Conservation (phyloP, 805 yeast species). For the Ogataea ramenticola region DNA sequence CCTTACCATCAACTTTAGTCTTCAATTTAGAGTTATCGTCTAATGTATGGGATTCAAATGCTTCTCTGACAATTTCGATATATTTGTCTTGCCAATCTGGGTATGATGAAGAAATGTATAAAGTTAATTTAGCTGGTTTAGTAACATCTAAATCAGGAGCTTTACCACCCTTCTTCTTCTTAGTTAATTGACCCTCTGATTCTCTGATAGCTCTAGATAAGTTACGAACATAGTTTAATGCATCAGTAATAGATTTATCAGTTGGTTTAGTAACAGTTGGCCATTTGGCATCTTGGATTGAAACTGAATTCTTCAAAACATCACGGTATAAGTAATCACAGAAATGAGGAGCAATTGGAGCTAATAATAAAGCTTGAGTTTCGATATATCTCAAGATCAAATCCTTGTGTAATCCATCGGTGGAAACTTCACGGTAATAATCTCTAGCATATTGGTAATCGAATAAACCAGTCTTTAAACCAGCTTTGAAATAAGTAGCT, state of each 20-base stretch:
- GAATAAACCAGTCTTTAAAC: constrained; percentile 83
- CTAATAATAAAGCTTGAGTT: constrained; percentile 72
- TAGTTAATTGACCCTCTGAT: constrained; percentile 80
- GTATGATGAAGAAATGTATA: constrained; percentile 73
- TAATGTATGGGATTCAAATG: constrained; percentile 57
- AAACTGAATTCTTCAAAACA: constrained; percentile 53
- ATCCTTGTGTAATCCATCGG: constrained; percentile 69
- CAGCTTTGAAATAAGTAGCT: constrained; percentile 75
- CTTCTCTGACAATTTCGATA: constrained; percentile 63
- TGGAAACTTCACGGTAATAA: constrained; percentile 79
- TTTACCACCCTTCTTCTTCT: constrained; percentile 80
- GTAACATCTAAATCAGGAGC: constrained; percentile 66
- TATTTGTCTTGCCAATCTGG: constrained; percentile 61
- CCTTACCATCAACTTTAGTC: constrained; percentile 64
- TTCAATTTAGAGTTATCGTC: constrained; percentile 59
- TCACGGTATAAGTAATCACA: constrained; percentile 87
- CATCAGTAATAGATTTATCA: constrained; percentile 51
- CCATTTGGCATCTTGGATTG: constrained; percentile 70
- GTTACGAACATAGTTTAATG: constrained; percentile 73
- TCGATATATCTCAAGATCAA: constrained; percentile 78
- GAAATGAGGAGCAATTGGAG: constrained; percentile 96
- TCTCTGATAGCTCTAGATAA: constrained; percentile 85
- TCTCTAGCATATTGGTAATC: constrained; percentile 95
- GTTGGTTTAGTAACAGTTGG: constrained; percentile 70
- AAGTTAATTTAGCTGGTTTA: constrained; percentile 64